A percentile compares a stretch with the other conserved stretches of the same genome.
Evolutionary conservation across 176 grass and related monocot species (phyloP).

Genomic region (Aegilops tauschii): DNA sequence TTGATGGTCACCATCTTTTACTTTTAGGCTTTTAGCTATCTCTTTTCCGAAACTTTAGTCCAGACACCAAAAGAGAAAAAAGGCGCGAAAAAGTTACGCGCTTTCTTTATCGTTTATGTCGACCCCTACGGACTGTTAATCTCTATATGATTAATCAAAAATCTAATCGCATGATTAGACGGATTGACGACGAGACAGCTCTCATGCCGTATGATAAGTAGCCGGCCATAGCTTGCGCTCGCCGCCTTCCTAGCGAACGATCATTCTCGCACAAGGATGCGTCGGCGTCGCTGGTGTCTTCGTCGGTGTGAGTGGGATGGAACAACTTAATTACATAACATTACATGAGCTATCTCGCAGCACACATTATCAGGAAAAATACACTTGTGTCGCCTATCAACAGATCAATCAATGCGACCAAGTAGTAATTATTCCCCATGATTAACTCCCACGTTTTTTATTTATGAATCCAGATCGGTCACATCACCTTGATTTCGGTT

Average conservation of each 20-base stretch:
- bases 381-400: not conserved
- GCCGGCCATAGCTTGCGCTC: not conserved
- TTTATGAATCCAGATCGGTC: not conserved
- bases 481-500: not conserved
- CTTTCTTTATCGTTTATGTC: not conserved
- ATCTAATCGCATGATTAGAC: not conserved
- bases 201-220: not conserved
- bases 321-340: not conserved
- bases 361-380: slow-evolving; percentile 5
- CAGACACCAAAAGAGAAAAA: not conserved
- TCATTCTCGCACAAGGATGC: not conserved
- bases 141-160: not conserved
- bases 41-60: not conserved
- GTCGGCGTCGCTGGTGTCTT: not conserved
- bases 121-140: not conserved
- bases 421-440: not conserved
- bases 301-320: not conserved
- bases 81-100: no score
- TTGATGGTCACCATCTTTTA: no score
- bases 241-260: not conserved
- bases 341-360: not conserved
- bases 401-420: not conserved
- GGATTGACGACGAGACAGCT: not conserved
- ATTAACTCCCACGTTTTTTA: slow-evolving; percentile 25
- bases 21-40: not conserved